A percentile compares a stretch with the other conserved stretches of the same genome.
Evolutionary conservation across 2,329 filamentous ascomycete species (phyloP).

Genomic region (Nigrograna mackinnonii): DNA sequence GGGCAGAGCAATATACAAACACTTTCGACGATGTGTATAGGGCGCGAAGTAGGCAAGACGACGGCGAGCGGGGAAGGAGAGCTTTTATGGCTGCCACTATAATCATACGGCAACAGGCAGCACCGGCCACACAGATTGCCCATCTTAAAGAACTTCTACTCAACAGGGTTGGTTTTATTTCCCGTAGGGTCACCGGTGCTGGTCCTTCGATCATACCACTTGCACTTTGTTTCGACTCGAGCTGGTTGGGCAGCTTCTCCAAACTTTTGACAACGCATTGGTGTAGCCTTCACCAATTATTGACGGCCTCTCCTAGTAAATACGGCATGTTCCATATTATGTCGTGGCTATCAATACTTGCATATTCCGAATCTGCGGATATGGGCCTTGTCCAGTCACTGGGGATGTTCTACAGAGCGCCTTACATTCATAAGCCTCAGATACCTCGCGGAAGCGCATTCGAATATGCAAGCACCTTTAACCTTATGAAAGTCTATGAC

Average conservation of each 20-base stretch:
- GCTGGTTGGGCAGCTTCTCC: constrained; percentile 20
- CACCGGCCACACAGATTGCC: no score
- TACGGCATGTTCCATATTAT: constrained; percentile 21
- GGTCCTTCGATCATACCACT: no score
- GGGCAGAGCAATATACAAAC: constrained; percentile 29
- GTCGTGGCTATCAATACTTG: constrained; percentile 28
- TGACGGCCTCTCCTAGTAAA: constrained; percentile 3
- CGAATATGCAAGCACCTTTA: constrained; percentile 8
- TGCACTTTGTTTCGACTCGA: constrained; percentile 22
- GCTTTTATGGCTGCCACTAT: constrained; percentile 17
- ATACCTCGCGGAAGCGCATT: constrained; percentile 14
- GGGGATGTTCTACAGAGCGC: constrained; percentile 17
- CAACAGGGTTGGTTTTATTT: no score
- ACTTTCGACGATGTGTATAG: constrained; percentile 24
- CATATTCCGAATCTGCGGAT: constrained; percentile 23
- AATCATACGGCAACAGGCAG: constrained; percentile 12
- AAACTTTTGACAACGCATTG: constrained; percentile 13
- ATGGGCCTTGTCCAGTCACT: constrained; percentile 25
- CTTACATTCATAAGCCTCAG: constrained; percentile 4
- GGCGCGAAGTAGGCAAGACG: constrained; percentile 9
- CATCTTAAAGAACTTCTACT: no score
- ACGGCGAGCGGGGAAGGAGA: constrained; percentile 12
- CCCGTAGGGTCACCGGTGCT: no score
- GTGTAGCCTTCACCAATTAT: constrained; percentile 22
- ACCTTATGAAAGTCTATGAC: constrained; percentile 1